Conservation (phyloP, 352 stramenopile species). For the Stramenopiles sp. region DNA sequence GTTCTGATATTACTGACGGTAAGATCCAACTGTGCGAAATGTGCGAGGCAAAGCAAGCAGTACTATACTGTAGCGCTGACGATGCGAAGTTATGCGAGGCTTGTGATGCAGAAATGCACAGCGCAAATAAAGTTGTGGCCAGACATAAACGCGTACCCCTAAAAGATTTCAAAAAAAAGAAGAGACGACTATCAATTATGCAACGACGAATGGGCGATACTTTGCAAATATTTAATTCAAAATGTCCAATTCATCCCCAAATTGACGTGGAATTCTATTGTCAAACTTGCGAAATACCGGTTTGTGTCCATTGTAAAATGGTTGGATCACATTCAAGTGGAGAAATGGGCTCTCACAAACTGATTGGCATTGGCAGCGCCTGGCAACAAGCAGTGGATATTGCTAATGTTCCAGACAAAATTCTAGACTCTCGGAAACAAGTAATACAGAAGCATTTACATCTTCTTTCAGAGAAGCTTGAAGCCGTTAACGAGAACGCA, state of each 20-base stretch:
- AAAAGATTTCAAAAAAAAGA: not conserved
- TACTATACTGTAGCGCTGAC: not conserved
- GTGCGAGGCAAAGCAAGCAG: not conserved
- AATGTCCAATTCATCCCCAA: not conserved
- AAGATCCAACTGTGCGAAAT: not conserved
- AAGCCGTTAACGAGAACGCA: not conserved
- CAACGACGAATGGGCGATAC: not conserved
- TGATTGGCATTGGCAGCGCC: not conserved
- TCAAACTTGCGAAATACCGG: not conserved
- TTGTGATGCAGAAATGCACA: not conserved
- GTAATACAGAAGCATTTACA: not conserved
- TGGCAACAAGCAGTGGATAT: not conserved
- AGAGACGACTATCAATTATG: not conserved
- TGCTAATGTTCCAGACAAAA: not conserved
- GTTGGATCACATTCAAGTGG: not conserved
- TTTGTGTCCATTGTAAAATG: not conserved
- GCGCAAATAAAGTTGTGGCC: not conserved
- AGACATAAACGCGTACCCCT: not conserved
- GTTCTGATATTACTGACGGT: not conserved
- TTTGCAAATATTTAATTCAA: not conserved
- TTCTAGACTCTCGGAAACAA: not conserved
- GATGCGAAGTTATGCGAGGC: not conserved
- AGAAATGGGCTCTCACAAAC: not conserved
- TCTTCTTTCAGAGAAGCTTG: not conserved
- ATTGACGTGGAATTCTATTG: not conserved